phyloP scores from a whole-genome alignment of 202 grass and related monocot species.

The Cymbopogon flexuosus region DNA sequence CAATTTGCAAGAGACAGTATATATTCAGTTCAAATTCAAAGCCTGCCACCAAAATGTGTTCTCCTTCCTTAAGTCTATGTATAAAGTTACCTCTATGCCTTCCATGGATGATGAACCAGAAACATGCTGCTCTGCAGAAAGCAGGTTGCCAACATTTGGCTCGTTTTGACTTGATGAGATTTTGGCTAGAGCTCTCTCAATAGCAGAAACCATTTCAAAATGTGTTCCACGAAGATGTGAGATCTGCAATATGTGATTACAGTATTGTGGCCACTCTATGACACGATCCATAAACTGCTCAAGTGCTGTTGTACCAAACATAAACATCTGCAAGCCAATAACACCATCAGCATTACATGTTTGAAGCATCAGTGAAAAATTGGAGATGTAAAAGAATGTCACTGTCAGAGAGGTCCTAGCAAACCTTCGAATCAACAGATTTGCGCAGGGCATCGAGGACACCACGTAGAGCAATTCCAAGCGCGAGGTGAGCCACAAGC shows the following conservation, averaged over 20 bases:
- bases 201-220: conserved; percentile 59
- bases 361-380: conserved; percentile 7
- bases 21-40: not conserved
- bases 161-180: conserved; percentile 77
- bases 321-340: conserved; percentile 71
- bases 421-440: conserved; percentile 82
- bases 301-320: conserved; percentile 73
- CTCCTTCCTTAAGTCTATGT: not conserved
- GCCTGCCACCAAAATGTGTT: not conserved
- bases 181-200: conserved; percentile 65
- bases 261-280: conserved; percentile 79
- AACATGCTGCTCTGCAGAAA: conserved; percentile 56
- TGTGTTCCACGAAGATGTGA: conserved; percentile 75
- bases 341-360: conserved; percentile 12
- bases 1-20: not conserved
- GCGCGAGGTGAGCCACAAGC: conserved; percentile 57
- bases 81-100: conserved; percentile 54
- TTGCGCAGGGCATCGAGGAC: conserved; percentile 86
- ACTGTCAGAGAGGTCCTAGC: conserved; percentile 11
- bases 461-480: conserved; percentile 69
- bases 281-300: conserved; percentile 78
- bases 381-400: not conserved
- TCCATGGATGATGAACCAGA: conserved; percentile 51
- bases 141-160: conserved; percentile 40
- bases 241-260: conserved; percentile 94